Conservation (phyloP, 352 stramenopile species). For the Pythium myriotylum region DNA sequence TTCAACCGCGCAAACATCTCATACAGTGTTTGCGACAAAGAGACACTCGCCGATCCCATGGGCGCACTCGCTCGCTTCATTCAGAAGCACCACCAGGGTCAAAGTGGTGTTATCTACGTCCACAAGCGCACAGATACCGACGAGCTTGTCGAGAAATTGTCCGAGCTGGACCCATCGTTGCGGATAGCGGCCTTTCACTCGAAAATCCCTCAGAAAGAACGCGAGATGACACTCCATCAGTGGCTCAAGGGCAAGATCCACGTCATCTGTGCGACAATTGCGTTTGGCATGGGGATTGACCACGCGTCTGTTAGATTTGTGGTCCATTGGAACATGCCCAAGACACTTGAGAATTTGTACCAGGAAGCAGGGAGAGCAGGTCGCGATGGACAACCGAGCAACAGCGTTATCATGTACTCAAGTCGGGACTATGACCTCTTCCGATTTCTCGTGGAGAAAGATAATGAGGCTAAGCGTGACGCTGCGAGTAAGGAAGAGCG, state of each 20-base stretch:
- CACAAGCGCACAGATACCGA: constrained; percentile 63
- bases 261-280: constrained; percentile 92
- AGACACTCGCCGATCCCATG: constrained; percentile 44
- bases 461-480: constrained; percentile 6
- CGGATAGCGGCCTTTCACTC: constrained; percentile 52
- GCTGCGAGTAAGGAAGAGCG: constrained; percentile 3
- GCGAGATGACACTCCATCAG: constrained; percentile 41
- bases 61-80: constrained; percentile 47
- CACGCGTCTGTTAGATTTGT: constrained; percentile 91
- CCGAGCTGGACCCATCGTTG: constrained; percentile 30
- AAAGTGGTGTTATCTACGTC: constrained; percentile 55
- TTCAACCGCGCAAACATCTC: constrained; percentile 69
- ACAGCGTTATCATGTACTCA: constrained; percentile 88
- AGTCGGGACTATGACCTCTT: constrained; percentile 52
- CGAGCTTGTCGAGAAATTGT: constrained; percentile 37
- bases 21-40: constrained; percentile 56
- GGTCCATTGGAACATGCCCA: constrained; percentile 87
- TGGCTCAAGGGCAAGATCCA: constrained; percentile 53
- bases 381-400: constrained; percentile 87
- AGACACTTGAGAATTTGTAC: constrained; percentile 95
- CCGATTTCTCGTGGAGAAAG: constrained; percentile 48
- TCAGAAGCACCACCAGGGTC: constrained; percentile 31
- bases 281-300: constrained; percentile 94
- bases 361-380: constrained; percentile 96
- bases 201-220: constrained; percentile 45